Evolutionary conservation across 2,329 filamentous ascomycete species (phyloP), one percentile per base, ranked within the genome.

Genomic region (Saccharata proteae): DNA sequence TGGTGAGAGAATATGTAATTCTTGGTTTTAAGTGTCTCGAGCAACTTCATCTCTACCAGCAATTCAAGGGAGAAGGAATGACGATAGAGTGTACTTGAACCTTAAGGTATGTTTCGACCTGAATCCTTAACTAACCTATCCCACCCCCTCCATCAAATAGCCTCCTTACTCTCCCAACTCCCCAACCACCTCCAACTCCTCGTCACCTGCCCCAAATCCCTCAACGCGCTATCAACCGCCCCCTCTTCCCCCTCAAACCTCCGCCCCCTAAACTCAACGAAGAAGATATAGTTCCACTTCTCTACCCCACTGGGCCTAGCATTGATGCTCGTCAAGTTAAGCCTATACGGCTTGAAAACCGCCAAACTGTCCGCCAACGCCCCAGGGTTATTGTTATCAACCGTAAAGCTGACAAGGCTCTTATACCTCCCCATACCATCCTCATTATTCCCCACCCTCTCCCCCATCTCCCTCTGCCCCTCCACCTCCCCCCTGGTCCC

Each of bases 271-370:
- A 93, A 85, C 62, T 96, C 88, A 17, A 94, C 77, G 50, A 96
- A 86, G 60, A 96, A 94, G 21, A 94, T 71, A 58, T 96, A 96
- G 52, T 92, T 77, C 72, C 93, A 96, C 13, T 80, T 74, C 43
- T 64, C 60, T 22, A 69, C 62, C 34, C 80, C 69, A 45, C 81
- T 85, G 4, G 88, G 88, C 40, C 88, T 62, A 42, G 81, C 85
- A 51, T 85, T 86, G 55, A 96, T 93, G 52, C 79, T 88, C 17
- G 86, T 94, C 43, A 96, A 61, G 51, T 94, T 93, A 35, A 94
- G 65, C 4, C 69, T 67, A 42, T 72, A 67, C 6, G 62, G 63
- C 40, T 76, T 75, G 59, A 96, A 96, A 34, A 83, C 81, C 30
- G 77, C 69, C 36, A 96, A 63, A 17, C 78, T 80, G 43, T 82